Base-by-base conservation (phyloP, 371 early-diverging fungal genomes). In the Umbelopsis sp. region DNA sequence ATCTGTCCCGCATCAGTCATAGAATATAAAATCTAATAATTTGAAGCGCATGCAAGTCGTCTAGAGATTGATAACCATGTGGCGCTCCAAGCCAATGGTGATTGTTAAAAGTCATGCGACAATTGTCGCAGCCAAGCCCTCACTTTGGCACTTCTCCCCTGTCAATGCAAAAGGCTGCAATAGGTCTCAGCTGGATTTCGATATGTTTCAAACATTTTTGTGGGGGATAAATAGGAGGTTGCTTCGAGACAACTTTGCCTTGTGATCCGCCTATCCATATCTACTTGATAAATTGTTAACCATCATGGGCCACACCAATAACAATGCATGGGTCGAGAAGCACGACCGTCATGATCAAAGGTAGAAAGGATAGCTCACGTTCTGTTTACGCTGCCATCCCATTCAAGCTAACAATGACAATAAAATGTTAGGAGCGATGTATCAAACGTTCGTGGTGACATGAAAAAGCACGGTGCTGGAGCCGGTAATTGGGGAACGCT, bases 291-390 rank as follows among this genome's bases (percentile, higher is more conserved):
- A 11, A 53, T 57, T 35, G 57, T 9, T 29, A 29, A 57, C 29
- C 12, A 57, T 5, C 7, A 57, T 57, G 57, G 57, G 57, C 14
- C 57, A 57, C 35, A 57, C 35, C 18, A 57, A 57, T 12, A 5
- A 57, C 18, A 57, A 32, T 35, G 29, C 35, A 35, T 57, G 57
- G 57, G 12, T 16, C 11, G 57, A 57, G 57, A 57, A 57, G 35
- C 57, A 35, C 29, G 57, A 57, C 18, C 57, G 57, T 32, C 57
- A 57, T 57, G 57, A 57, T 4, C 57, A 57, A 6, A 57, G 57
- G 57, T 57, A 57, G 6, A 41, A 41, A 7, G 12, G 1, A 7
- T 41, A 41, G 41, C 7, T 41, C 7, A 41, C 12, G 1, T 10
- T 41, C 41, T 41, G 41, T 12, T 41, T 41, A 7, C 4, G 29